phyloP scores from a whole-genome alignment of 1,284 basidiomycete genomes.

The Fomitiporia mediterranea region DNA sequence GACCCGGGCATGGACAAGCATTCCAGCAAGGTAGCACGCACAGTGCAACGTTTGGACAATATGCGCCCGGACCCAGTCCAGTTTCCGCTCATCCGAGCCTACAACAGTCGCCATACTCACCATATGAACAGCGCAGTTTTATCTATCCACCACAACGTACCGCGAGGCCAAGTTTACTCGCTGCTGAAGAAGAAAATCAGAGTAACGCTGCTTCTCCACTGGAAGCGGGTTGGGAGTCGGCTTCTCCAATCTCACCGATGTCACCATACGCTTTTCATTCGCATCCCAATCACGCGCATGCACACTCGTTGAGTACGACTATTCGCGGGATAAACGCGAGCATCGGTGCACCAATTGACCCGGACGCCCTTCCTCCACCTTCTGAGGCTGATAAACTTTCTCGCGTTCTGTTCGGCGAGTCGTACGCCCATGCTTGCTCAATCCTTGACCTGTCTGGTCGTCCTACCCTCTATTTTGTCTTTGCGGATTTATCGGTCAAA shows the following conservation, averaged over 20 bases:
- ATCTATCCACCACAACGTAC: neutral
- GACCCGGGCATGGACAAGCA: neutral
- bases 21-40: neutral
- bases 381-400: conserved; percentile 17
- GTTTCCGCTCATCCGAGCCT: neutral
- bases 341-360: conserved; percentile 11
- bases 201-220: neutral
- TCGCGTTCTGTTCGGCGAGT: conserved; percentile 16
- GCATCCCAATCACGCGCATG: neutral
- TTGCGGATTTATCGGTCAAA: conserved; percentile 61
- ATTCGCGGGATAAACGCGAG: neutral
- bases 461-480: conserved; percentile 65
- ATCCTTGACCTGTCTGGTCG: conserved; percentile 53
- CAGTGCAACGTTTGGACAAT: neutral
- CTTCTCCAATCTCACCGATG: conserved; percentile 11
- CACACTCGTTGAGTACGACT: neutral
- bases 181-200: neutral
- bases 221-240: conserved; percentile 13
- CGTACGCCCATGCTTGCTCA: conserved; percentile 53
- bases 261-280: conserved; percentile 7
- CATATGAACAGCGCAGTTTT: conserved; percentile 3
- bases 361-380: conserved; percentile 16
- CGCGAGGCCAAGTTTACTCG: neutral
- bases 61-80: neutral
- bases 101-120: neutral